These are phyloP conservation scores for Agrocybe praecox DNA, from an alignment of 768 basidiomycete species.

Conservation along the genomic window DNA sequence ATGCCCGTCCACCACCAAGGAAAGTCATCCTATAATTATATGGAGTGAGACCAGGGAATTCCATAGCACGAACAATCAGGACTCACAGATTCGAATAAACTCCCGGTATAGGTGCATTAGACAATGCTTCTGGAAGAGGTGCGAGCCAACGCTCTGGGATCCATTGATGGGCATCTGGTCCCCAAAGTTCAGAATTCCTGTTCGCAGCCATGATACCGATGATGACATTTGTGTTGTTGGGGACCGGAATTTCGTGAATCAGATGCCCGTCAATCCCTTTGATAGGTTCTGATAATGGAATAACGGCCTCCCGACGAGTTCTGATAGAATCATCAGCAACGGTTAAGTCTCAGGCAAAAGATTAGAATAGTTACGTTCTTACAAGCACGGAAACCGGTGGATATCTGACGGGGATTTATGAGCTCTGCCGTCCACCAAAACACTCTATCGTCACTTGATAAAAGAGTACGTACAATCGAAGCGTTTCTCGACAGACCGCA, in stretches of 20 bases:
- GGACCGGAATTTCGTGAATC: conserved; percentile 33
- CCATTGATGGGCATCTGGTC: conserved; percentile 47
- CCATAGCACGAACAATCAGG: not conserved
- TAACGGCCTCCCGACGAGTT: conserved; percentile 20
- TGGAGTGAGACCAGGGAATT: not conserved
- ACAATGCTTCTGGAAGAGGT: conserved; percentile 24
- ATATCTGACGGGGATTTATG: conserved; percentile 9
- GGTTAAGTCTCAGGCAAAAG: not conserved
- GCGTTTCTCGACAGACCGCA: conserved; percentile 35
- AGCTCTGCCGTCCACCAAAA: not conserved
- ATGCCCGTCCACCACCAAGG: conserved; percentile 44
- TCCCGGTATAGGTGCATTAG: conserved; percentile 41
- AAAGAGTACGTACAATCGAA: conserved; percentile 24
- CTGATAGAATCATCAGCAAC: conserved; percentile 9
- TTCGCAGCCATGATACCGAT: conserved; percentile 38
- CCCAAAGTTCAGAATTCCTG: conserved; percentile 44
- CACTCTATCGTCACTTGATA: too few relatives aligned
- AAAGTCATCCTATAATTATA: conserved; percentile 41
- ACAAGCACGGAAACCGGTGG: conserved; percentile 22
- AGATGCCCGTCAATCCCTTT: conserved; percentile 23
- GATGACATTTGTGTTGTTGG: conserved; percentile 33
- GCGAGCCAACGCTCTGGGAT: conserved; percentile 53
- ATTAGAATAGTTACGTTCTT: conserved; percentile 17
- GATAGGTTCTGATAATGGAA: conserved; percentile 26
- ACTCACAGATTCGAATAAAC: conserved; percentile 42